Evolutionary conservation across 2,329 filamentous ascomycete species (phyloP), one percentile per base, ranked within the genome.

Genomic region (Talaromyces sp.): DNA sequence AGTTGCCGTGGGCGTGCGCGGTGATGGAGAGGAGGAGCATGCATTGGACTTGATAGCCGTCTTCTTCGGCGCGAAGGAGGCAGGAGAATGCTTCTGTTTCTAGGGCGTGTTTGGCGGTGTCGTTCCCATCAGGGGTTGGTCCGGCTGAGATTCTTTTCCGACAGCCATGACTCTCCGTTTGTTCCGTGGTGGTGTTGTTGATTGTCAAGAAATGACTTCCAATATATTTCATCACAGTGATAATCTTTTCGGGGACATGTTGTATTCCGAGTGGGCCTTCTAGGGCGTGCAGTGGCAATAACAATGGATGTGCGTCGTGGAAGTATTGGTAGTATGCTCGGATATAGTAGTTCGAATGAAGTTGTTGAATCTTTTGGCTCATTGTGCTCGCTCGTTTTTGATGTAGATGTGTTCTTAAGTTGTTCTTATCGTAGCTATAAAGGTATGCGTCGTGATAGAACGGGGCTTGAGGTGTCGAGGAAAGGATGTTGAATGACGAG

Each of bases 271-370:
- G 62, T 66, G 75, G 65, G 66, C 68, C 65, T 24, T 66, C 56
- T 1, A 74, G 66, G 31, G 70, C 71, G 65, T 71, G 72, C 35
- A 78, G 74, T 0, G 84, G 83, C 2, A 84, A 70, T 27, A 83
- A 71, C 65, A 85, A 80, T 0, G 84, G 84, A 74, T 86, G 84
- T 16, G 79, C 78, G 3, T 74, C 73, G 70, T 82, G 79, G 69
- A 85, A 84, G 69, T 81, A 76, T 60, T 79, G 76, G 67, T 85
- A 86, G 74, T 80, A 86, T 19, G 82, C 73, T 67, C 56, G 37
- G 5, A 43, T 79, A 75, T 16, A 81, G 74, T 62, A 82, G 65
- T 13, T 69, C 69, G 52, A 73, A 71, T 41, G 67, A 68, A 8
- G 70, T 66, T 22, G 33, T 14, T 56, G 52, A 72, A 48, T 7